Conservation (phyloP, 352 stramenopile species). For the Globisporangium cederbergense region DNA sequence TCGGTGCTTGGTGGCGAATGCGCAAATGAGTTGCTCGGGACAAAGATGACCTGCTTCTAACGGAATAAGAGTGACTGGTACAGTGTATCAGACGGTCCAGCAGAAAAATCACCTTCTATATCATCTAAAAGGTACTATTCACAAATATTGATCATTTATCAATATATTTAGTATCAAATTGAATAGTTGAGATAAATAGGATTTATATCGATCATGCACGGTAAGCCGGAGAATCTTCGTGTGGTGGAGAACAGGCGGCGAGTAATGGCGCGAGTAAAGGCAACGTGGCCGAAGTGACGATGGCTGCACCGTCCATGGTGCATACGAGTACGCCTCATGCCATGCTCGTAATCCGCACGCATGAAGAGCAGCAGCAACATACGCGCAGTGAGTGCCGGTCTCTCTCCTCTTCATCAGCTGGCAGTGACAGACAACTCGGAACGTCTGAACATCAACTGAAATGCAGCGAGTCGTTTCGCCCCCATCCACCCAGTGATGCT, state of each 20-base stretch:
- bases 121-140: neutral
- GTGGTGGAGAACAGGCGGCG: neutral
- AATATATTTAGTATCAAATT: no score
- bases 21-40: conserved; percentile 7
- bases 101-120: neutral
- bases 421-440: neutral
- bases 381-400: neutral
- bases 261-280: neutral
- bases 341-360: neutral
- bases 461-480: neutral
- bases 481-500: neutral
- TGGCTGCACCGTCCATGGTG: no score
- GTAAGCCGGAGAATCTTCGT: neutral
- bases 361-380: neutral
- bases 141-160: no score
- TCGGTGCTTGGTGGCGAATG: conserved; percentile 5
- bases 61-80: neutral
- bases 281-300: neutral
- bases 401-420: neutral
- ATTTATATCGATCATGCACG: neutral
- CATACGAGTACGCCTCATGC: no score
- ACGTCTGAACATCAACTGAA: no score
- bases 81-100: neutral
- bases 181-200: neutral
- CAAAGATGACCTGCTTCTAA: neutral